These are phyloP conservation scores for Lichtheimia hyalospora DNA, from an alignment of 371 early-diverging fungal genomes.

Conservation along the genomic window DNA sequence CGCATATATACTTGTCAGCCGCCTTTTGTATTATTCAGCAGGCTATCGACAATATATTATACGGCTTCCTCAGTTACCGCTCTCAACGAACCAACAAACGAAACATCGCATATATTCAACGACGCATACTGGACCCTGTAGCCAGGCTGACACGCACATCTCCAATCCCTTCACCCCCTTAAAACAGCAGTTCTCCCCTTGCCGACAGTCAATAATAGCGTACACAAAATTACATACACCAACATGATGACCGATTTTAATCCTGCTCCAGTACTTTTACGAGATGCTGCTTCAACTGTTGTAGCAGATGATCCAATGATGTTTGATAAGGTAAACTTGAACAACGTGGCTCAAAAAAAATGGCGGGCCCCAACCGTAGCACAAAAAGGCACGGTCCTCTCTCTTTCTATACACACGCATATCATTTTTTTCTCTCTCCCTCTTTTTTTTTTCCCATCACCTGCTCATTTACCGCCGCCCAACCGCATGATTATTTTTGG, in stretches of 20 bases:
- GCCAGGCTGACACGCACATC: conserved; percentile 3
- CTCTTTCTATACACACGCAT: neutral
- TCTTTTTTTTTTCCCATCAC: too few species aligned
- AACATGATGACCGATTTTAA: conserved; percentile 26
- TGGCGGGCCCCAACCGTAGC: neutral
- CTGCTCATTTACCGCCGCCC: too few species aligned
- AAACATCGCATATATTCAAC: neutral
- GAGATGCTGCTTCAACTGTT: conserved; percentile 13
- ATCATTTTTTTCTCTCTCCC: too few species aligned
- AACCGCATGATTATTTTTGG: too few species aligned
- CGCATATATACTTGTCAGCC: neutral
- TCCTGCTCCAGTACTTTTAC: conserved; percentile 22
- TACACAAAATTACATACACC: conserved; percentile 6
- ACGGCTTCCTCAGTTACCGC: neutral
- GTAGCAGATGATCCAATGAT: conserved; percentile 11
- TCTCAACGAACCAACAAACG: neutral
- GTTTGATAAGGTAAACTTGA: conserved; percentile 9
- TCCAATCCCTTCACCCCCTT: too few species aligned
- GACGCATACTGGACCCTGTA: neutral
- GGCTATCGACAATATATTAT: too few species aligned
- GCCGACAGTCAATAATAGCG: neutral
- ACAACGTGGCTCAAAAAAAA: neutral
- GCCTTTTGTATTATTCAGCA: neutral
- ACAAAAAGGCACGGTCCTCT: conserved; percentile 3
- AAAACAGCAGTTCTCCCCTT: too few species aligned